phyloP scores from a whole-genome alignment of 23 red algal species.

The Gracilaria caudata region DNA sequence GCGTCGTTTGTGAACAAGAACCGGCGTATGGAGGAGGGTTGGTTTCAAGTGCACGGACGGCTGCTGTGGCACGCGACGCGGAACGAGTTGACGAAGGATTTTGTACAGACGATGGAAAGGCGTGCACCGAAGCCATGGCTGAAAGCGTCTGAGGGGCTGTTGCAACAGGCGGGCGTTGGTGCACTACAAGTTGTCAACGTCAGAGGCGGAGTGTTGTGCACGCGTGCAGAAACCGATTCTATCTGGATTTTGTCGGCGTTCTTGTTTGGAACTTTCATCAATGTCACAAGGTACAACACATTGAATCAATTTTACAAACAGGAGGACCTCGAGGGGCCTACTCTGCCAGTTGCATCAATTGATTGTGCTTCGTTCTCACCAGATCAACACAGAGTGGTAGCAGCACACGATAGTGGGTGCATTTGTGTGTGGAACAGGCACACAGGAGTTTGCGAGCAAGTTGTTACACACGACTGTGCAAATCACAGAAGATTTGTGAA shows the following conservation, averaged over 20 bases:
- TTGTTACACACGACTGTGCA: slow-evolving; percentile 5
- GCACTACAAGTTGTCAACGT: slow-evolving; percentile 8
- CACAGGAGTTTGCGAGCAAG: background rate
- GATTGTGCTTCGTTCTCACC: slow-evolving; percentile 7
- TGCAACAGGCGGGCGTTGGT: slow-evolving; percentile 23
- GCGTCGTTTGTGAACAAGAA: background rate
- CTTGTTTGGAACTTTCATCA: background rate
- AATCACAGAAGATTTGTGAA: background rate
- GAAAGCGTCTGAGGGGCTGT: background rate
- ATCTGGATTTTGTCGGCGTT: background rate
- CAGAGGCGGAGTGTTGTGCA: background rate
- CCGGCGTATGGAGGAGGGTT: slow-evolving; percentile 6
- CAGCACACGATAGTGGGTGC: background rate
- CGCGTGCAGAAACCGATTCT: background rate
- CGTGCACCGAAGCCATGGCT: slow-evolving; percentile 15
- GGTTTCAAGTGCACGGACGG: slow-evolving; percentile 37
- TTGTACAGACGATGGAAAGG: slow-evolving; percentile 16
- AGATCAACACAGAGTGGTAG: background rate
- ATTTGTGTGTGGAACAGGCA: slow-evolving; percentile 11
- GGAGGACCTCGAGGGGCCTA: no score
- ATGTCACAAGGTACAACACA: background rate
- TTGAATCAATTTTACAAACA: background rate
- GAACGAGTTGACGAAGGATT: background rate
- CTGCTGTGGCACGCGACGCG: background rate
- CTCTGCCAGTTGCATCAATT: background rate